phyloP scores from a whole-genome alignment of 768 basidiomycete genomes.

The Hortiboletus flavorubellus region DNA sequence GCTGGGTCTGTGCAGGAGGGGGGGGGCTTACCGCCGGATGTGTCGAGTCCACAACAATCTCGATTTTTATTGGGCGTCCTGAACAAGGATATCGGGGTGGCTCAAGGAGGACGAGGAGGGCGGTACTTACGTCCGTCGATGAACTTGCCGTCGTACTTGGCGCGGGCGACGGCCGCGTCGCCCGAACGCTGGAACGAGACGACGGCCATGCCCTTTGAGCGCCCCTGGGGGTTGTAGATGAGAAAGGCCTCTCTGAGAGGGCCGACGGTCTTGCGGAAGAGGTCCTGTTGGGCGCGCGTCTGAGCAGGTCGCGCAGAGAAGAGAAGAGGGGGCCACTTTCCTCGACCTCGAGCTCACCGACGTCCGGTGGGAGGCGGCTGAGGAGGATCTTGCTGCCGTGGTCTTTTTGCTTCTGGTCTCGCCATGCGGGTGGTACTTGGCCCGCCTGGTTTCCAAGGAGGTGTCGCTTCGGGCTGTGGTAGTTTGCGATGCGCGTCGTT shows the following conservation, averaged over 20 bases:
- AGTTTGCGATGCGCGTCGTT: conserved; percentile 36
- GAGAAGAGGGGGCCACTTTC: conserved; percentile 33
- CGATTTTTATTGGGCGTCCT: conserved; percentile 68
- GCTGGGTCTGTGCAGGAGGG: conserved; percentile 25
- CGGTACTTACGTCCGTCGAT: conserved; percentile 55
- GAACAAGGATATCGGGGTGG: background rate
- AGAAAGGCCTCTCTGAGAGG: conserved; percentile 68
- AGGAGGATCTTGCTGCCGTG: conserved; percentile 65
- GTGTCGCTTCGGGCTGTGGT: conserved; percentile 52
- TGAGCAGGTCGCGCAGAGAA: background rate
- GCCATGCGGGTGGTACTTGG: conserved; percentile 62
- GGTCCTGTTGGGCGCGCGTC: conserved; percentile 44
- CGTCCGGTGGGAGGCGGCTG: conserved; percentile 64
- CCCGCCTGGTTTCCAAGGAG: conserved; percentile 58
- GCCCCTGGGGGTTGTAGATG: conserved; percentile 71
- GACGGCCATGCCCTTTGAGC: conserved; percentile 78
- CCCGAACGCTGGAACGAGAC: conserved; percentile 61
- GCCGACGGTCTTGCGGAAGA: conserved; percentile 75
- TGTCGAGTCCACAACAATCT: conserved; percentile 54
- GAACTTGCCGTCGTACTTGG: conserved; percentile 74
- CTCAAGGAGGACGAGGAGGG: background rate
- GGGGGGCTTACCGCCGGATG: conserved; percentile 16
- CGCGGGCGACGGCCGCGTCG: conserved; percentile 60
- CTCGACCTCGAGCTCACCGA: conserved; percentile 65
- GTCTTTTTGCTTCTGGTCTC: conserved; percentile 37